These are phyloP conservation scores for Neopestalotiopsis clavispora DNA, from an alignment of 2,329 filamentous ascomycete species.

Conservation along the genomic window DNA sequence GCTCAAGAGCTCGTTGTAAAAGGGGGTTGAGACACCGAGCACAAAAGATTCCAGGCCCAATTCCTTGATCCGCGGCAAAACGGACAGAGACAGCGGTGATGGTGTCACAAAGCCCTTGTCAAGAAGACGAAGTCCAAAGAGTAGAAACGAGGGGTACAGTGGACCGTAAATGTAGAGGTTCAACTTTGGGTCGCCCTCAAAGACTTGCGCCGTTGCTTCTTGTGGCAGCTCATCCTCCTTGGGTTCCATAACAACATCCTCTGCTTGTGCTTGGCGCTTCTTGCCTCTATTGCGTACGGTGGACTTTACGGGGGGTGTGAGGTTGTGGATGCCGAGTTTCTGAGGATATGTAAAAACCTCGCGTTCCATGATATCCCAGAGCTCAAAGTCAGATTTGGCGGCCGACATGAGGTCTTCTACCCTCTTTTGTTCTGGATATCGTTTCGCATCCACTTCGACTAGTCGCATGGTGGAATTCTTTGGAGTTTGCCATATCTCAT, in stretches of 20 bases:
- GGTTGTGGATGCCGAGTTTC: slow-evolving; percentile 56
- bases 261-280: not conserved
- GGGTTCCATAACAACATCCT: too few relatives aligned
- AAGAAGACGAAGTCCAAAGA: slow-evolving; percentile 60
- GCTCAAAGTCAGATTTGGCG: slow-evolving; percentile 63
- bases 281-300: not conserved
- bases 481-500: slow-evolving; percentile 28
- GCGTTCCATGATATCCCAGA: slow-evolving; percentile 70
- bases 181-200: slow-evolving; percentile 31
- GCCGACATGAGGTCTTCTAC: slow-evolving; percentile 59
- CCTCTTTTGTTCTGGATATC: slow-evolving; percentile 52
- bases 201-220: slow-evolving; percentile 9
- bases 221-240: not conserved
- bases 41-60: slow-evolving; percentile 74
- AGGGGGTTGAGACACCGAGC: slow-evolving; percentile 70
- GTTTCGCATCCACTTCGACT: slow-evolving; percentile 44
- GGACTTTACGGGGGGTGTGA: not conserved
- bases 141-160: slow-evolving; percentile 67
- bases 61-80: slow-evolving; percentile 71
- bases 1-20: slow-evolving; percentile 71
- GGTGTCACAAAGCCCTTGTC: slow-evolving; percentile 60
- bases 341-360: slow-evolving; percentile 68
- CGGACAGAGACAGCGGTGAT: slow-evolving; percentile 62
- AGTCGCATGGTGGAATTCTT: slow-evolving; percentile 26
- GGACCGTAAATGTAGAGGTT: slow-evolving; percentile 64